Percentiles rank a stretch among this genome's conserved stretches.
Evolutionary conservation across 208 protist genomes (phyloP).

Genomic region (Wallacemonas collosoma): DNA sequence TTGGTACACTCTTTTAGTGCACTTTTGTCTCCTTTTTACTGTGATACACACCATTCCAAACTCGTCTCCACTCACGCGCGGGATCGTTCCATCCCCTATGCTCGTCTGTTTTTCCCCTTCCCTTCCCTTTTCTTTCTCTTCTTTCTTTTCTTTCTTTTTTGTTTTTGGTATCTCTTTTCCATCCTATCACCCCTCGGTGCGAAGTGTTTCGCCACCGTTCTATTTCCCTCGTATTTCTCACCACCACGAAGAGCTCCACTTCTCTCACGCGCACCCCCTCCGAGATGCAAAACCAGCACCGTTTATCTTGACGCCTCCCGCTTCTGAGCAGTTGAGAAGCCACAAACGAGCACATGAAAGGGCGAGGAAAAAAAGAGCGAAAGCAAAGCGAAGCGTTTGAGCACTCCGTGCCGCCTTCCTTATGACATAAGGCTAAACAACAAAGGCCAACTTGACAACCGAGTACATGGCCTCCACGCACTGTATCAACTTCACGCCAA

Average conservation of each 20-base stretch:
- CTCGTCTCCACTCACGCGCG: neutral
- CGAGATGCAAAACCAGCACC: neutral
- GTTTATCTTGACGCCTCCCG: neutral
- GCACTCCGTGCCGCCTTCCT: no score
- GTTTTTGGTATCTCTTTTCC: neutral
- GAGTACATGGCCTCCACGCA: no score
- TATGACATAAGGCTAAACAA: no score
- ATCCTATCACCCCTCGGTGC: neutral
- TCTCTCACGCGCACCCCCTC: neutral
- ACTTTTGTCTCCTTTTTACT: neutral
- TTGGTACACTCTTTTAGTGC: neutral
- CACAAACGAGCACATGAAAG: no score
- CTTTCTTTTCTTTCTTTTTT: conserved; percentile 13
- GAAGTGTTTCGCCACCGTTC: neutral
- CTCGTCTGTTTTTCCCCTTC: neutral
- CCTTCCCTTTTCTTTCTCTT: neutral
- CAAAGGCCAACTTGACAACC: no score
- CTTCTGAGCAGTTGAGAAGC: no score
- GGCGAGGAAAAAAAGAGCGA: no score
- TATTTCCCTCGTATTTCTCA: neutral
- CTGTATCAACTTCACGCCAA: no score
- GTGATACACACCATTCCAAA: neutral
- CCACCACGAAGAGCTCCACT: neutral
- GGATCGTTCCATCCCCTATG: neutral
- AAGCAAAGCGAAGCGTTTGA: no score